Percentiles rank a stretch among this genome's conserved stretches.
Evolutionary conservation across 352 stramenopile genomes (phyloP).

Genomic region (Pythium dissotocum): DNA sequence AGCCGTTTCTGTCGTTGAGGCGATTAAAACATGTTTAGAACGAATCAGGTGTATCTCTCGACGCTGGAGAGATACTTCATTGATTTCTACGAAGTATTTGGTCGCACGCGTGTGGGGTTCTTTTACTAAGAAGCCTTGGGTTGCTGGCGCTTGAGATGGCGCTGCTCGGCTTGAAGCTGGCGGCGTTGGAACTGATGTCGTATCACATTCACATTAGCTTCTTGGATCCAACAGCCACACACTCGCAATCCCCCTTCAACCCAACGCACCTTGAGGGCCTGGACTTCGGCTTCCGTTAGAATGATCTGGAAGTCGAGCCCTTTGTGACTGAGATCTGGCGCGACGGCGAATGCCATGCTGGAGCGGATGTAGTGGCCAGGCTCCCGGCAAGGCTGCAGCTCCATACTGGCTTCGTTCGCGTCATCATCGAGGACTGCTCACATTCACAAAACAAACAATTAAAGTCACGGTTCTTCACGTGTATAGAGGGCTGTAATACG

Average conservation of each 20-base stretch:
- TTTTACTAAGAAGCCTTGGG: slow-evolving; percentile 6
- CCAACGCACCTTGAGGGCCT: slow-evolving; percentile 49
- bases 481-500: slow-evolving; percentile 20
- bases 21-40: slow-evolving; percentile 9
- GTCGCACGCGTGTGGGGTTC: neutral
- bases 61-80: neutral
- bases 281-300: slow-evolving; percentile 58
- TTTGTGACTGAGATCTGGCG: neutral
- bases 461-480: too few relatives aligned
- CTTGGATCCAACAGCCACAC: neutral
- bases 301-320: slow-evolving; percentile 62
- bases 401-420: slow-evolving; percentile 43
- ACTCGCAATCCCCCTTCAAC: neutral
- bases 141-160: slow-evolving; percentile 47
- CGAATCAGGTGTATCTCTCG: neutral
- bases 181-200: slow-evolving; percentile 48
- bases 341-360: slow-evolving; percentile 27
- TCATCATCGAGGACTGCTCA: slow-evolving; percentile 38
- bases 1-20: neutral
- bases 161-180: slow-evolving; percentile 54
- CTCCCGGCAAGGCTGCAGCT: slow-evolving; percentile 44
- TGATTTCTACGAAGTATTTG: neutral
- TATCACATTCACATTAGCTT: neutral
- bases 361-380: slow-evolving; percentile 55
- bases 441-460: too few relatives aligned